phyloP scores from a whole-genome alignment of 495 filamentous ascomycete genomes.

The Hypoxylon rickii region DNA sequence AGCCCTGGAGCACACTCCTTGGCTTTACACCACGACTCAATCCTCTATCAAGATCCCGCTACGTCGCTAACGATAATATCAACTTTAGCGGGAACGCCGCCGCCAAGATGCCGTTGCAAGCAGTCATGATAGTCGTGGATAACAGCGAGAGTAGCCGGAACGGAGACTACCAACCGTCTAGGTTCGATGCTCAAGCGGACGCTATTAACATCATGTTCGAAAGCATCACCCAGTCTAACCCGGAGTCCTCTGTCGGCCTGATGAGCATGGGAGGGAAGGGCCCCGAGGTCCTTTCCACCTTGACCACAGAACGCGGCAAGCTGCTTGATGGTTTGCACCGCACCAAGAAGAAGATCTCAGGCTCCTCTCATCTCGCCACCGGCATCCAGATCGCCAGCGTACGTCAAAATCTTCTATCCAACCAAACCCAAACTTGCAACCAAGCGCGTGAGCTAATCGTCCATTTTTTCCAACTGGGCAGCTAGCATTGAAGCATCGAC shows the following conservation, averaged over 20 bases:
- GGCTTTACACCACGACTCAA: constrained; percentile 2
- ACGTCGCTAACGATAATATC: neutral
- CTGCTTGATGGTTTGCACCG: constrained; percentile 91
- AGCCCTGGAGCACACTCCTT: no score
- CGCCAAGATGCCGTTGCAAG: constrained; percentile 63
- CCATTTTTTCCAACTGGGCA: constrained; percentile 41
- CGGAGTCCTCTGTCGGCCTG: constrained; percentile 93
- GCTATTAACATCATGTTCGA: constrained; percentile 93
- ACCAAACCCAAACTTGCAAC: neutral
- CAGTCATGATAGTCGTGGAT: constrained; percentile 79
- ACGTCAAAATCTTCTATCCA: constrained; percentile 46
- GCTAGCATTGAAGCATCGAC: constrained; percentile 97
- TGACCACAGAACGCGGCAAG: constrained; percentile 94
- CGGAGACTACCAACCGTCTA: constrained; percentile 91
- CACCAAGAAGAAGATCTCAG: constrained; percentile 95
- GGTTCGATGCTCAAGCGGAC: constrained; percentile 94
- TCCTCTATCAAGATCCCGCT: neutral
- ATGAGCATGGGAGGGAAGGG: constrained; percentile 99
- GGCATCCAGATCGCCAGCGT: constrained; percentile 94
- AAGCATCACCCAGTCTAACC: constrained; percentile 89
- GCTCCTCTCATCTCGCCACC: constrained; percentile 81
- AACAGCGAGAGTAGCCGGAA: constrained; percentile 98
- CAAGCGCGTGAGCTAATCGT: constrained; percentile 13
- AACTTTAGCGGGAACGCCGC: constrained; percentile 1
- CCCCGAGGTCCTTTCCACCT: constrained; percentile 92